Conservation (phyloP, 2,329 filamentous ascomycete species). For the Rhynchosporium secalis region DNA sequence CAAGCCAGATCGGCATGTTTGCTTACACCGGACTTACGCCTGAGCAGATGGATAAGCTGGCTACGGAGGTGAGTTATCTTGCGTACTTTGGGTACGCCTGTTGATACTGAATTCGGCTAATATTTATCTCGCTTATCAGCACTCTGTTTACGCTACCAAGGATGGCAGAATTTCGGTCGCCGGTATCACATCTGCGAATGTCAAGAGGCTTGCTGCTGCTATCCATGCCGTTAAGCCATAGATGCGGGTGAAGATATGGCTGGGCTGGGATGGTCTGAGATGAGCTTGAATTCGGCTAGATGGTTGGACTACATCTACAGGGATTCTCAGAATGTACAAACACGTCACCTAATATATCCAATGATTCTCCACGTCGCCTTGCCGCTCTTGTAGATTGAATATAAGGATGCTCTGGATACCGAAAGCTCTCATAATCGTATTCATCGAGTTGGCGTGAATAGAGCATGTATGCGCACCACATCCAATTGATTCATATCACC, state of each 20-base stretch:
- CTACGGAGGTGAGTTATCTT: constrained; percentile 69
- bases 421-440: too few relatives aligned
- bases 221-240: constrained; percentile 75
- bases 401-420: too few relatives aligned
- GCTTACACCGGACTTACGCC: constrained; percentile 92
- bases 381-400: neutral
- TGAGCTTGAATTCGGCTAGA: constrained; percentile 4
- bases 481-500: neutral
- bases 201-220: constrained; percentile 76
- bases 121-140: constrained; percentile 45
- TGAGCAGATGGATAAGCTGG: constrained; percentile 87
- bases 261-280: constrained; percentile 4
- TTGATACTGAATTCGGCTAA: constrained; percentile 5
- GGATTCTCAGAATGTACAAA: constrained; percentile 23
- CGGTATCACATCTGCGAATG: constrained; percentile 78
- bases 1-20: constrained; percentile 99
- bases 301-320: constrained; percentile 20
- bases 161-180: constrained; percentile 85
- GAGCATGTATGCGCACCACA: too few relatives aligned
- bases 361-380: neutral
- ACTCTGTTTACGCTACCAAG: constrained; percentile 97
- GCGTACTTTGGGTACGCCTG: constrained; percentile 31
- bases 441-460: too few relatives aligned
- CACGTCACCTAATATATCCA: constrained; percentile 6
- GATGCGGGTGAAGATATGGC: constrained; percentile 9